Base-by-base conservation (phyloP, 1,284 basidiomycete genomes). In the Cerrena zonata region DNA sequence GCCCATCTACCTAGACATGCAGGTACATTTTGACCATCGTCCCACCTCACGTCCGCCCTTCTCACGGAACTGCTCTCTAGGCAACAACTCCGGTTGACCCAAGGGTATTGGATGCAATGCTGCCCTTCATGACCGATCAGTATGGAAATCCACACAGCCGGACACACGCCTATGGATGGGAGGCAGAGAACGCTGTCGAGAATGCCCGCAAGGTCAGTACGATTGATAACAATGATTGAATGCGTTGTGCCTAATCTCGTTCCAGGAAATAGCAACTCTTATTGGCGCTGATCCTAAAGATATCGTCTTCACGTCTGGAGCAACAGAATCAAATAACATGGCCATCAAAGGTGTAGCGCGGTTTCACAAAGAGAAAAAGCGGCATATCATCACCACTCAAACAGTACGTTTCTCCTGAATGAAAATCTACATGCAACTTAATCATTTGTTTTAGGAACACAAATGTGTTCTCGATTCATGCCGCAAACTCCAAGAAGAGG, bases 391-490 rank as follows among this genome's bases (percentile, higher is more conserved):
- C 58, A 95, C 92, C 1, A 89, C 87, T 0, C 92, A 94, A 64
- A 95, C 92, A 5, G 91, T 91, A 52, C 60, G 82, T 72, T 30
- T 13, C 22, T 30, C 45, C 10, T 39, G 37, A 4, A 27, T 24
- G 30, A 12, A 3, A 45, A 23, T 7, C 19, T 50, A 36, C 41
- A 42, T 40, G 5, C 27, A 25, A 4, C 18, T n/a, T 18, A 40
- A 36, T 1, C 27, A 30, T 36, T 53, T 62, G 7, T 34, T 7
- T 15, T 34, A 95, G 94, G 96, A 99, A 70, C 96, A 99, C 75
- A 99, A 99, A 78, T 99, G 96, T 66, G 96, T 99, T 0, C 79
- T 99, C 44, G 96, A 99, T 70, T 98, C 95, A 12, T 99, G 94
- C 73, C 84, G 96, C 63, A 91, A 90, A 66, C 80, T 99, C 5